These are phyloP conservation scores for Wallacemonas sp. DNA, from an alignment of 208 protist genomes.

Conservation along the genomic window DNA sequence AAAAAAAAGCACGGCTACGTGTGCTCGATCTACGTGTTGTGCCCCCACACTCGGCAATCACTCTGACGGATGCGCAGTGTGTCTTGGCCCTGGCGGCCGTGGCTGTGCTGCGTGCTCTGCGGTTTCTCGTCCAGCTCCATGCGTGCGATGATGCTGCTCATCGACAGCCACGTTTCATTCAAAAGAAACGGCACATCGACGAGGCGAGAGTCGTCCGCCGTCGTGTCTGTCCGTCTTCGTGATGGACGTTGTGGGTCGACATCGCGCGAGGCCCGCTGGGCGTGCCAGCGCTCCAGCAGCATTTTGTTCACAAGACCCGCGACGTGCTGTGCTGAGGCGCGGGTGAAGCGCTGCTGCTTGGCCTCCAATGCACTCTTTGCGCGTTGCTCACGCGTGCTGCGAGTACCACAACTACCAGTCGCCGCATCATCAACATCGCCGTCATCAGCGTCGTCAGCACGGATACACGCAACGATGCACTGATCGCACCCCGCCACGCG, in stretches of 20 bases:
- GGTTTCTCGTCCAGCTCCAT: conserved; percentile 1
- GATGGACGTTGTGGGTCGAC: background rate
- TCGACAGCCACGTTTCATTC: conserved; percentile 32
- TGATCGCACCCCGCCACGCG: conserved; percentile 64
- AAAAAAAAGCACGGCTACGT: too few relatives aligned
- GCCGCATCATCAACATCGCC: too few relatives aligned
- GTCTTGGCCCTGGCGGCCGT: too few relatives aligned
- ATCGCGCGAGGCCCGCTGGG: background rate
- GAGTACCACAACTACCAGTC: too few relatives aligned
- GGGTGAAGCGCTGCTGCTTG: conserved; percentile 19
- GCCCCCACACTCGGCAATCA: conserved; percentile 37
- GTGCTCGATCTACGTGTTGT: too few relatives aligned
- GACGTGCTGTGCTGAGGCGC: background rate
- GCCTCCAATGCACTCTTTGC: conserved; percentile 1
- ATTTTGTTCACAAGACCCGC: background rate
- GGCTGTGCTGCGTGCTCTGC: too few relatives aligned
- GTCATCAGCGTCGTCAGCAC: background rate
- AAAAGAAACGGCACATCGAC: conserved; percentile 14
- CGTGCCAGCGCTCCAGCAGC: background rate
- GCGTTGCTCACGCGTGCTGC: background rate
- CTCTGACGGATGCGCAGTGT: conserved; percentile 14
- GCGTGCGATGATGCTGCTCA: conserved; percentile 5
- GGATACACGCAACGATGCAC: conserved; percentile 56
- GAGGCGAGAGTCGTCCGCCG: background rate
- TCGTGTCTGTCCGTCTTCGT: background rate